These are phyloP conservation scores for Colletotrichum liaoningense DNA, from an alignment of 2,329 filamentous ascomycete genomes.

Conservation along the genomic window DNA sequence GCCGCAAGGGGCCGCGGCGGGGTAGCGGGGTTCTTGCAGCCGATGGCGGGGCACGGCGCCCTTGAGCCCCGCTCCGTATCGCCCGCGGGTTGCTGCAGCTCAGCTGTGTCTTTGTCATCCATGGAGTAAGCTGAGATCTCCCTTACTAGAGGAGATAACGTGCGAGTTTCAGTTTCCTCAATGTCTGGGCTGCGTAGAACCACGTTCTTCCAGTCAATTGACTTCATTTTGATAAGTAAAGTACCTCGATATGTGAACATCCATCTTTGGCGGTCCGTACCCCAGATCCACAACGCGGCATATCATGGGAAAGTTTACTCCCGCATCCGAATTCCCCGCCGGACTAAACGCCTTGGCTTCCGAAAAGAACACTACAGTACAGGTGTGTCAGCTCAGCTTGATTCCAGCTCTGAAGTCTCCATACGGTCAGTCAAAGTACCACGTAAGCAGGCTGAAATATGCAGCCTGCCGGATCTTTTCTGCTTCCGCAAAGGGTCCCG, in stretches of 20 bases:
- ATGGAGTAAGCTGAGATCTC: no score
- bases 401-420: neutral
- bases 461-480: neutral
- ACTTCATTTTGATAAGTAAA: no score
- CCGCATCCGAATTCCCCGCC: neutral
- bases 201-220: no score
- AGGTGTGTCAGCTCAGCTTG: neutral
- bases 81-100: neutral
- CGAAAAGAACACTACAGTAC: neutral
- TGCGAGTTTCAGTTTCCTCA: no score
- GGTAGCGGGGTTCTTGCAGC: constrained; percentile 18
- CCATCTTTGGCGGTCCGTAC: neutral
- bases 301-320: neutral
- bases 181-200: no score
- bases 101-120: neutral
- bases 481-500: neutral
- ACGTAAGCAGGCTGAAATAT: neutral
- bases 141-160: no score
- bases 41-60: constrained; percentile 26
- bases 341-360: neutral
- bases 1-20: constrained; percentile 19
- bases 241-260: neutral
- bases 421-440: neutral
- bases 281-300: neutral
- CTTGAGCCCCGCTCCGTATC: constrained; percentile 3